Conservation (phyloP, 129 eudicot species). For the Smallanthus sonchifolius region DNA sequence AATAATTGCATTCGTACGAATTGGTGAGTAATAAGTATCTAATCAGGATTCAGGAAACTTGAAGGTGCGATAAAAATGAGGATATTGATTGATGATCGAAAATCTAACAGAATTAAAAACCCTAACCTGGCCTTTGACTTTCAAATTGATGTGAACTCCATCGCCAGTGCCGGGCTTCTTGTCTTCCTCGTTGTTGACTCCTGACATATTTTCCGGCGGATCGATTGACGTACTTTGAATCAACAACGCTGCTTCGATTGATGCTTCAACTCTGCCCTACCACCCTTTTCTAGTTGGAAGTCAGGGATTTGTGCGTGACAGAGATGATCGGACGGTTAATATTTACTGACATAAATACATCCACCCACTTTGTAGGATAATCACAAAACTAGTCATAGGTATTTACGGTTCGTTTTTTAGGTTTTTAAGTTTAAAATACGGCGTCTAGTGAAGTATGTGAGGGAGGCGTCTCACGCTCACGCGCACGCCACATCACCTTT, state of each 20-base stretch:
- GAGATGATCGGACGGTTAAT: constrained; percentile 16
- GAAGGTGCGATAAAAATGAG: not conserved
- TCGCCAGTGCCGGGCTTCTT: constrained; percentile 57
- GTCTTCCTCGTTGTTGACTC: constrained; percentile 46
- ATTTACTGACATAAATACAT: not conserved
- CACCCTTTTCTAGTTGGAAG: constrained; percentile 1
- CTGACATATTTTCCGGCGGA: constrained; percentile 44
- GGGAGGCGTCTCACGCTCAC: too few species aligned
- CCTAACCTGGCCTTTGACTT: constrained; percentile 73
- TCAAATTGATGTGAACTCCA: constrained; percentile 55
- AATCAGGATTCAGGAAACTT: not conserved
- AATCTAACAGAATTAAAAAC: not conserved
- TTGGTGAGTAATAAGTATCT: not conserved
- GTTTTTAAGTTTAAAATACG: too few species aligned
- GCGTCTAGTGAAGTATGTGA: too few species aligned
- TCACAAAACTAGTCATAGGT: too few species aligned
- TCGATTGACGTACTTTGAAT: constrained; percentile 13
- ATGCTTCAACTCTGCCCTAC: constrained; percentile 2
- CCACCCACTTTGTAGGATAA: not conserved
- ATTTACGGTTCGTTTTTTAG: too few species aligned
- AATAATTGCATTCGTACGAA: too few species aligned
- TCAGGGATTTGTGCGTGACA: not conserved
- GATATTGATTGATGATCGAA: not conserved
- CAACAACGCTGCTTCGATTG: constrained; percentile 15
- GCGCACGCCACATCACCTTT: too few species aligned